These are phyloP conservation scores for Globisporangium carolinianum DNA, from an alignment of 352 stramenopile genomes.

Conservation along the genomic window DNA sequence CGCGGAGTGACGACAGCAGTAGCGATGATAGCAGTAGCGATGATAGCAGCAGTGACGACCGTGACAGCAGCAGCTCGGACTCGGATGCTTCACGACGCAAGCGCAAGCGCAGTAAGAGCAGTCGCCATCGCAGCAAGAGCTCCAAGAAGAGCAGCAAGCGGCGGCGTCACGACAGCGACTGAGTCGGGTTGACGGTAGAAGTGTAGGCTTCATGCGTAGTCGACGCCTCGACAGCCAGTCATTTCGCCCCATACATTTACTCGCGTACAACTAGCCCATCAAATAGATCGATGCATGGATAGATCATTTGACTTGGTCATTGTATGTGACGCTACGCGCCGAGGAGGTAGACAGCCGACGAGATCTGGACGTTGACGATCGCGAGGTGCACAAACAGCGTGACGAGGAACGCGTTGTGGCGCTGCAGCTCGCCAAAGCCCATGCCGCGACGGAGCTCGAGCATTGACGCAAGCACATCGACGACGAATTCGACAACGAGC, in stretches of 20 bases:
- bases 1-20: constrained; percentile 11
- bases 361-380: constrained; percentile 1
- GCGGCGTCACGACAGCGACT: constrained; percentile 9
- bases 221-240: too few species aligned
- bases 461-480: neutral
- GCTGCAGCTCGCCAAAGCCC: neutral
- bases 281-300: too few species aligned
- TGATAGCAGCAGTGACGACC: constrained; percentile 11
- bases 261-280: too few species aligned
- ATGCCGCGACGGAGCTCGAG: neutral
- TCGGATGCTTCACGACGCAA: constrained; percentile 8
- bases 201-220: too few species aligned
- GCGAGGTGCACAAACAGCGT: neutral
- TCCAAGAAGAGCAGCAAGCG: constrained; percentile 15
- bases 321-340: too few species aligned
- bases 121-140: constrained; percentile 6
- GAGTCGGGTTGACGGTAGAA: neutral
- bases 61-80: constrained; percentile 11
- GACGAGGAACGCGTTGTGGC: neutral
- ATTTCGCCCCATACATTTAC: too few species aligned
- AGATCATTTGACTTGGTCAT: too few species aligned
- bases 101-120: constrained; percentile 13
- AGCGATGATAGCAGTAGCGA: constrained; percentile 5
- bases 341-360: neutral
- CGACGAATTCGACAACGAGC: neutral